These are phyloP conservation scores for Phlebiopsis flavidoalba DNA, from an alignment of 768 basidiomycete genomes.

Conservation along the genomic window DNA sequence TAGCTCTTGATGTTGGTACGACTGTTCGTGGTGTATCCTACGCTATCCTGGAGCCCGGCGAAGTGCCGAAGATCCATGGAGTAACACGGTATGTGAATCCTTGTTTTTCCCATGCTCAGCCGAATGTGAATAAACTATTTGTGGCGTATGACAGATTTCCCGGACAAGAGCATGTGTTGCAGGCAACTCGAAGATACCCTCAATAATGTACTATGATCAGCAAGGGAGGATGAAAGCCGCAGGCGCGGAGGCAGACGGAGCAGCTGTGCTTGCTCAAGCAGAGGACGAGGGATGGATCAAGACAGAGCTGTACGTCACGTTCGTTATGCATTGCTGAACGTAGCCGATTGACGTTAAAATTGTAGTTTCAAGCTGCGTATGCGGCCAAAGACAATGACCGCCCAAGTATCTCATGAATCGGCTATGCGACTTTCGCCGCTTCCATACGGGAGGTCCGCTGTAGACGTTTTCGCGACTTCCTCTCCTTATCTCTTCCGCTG, in stretches of 20 bases:
- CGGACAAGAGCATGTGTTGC: conserved; percentile 84
- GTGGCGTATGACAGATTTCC: conserved; percentile 49
- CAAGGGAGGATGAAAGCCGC: conserved; percentile 63
- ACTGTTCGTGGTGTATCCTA: conserved; percentile 84
- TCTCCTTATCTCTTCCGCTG: conserved; percentile 70
- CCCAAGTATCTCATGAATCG: conserved; percentile 83
- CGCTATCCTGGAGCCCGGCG: conserved; percentile 75
- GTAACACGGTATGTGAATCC: conserved; percentile 57
- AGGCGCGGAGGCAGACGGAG: conserved; percentile 72
- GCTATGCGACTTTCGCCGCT: conserved; percentile 70
- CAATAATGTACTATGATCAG: conserved; percentile 69
- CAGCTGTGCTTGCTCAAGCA: conserved; percentile 52
- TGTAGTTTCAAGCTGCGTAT: conserved; percentile 75
- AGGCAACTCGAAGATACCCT: conserved; percentile 80
- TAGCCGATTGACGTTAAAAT: neutral
- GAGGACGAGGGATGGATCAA: conserved; percentile 79
- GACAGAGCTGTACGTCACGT: conserved; percentile 59
- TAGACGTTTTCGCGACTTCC: conserved; percentile 80
- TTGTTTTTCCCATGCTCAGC: neutral
- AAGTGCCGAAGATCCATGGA: conserved; percentile 76
- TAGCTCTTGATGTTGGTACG: conserved; percentile 79
- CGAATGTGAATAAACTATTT: neutral
- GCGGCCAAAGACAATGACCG: conserved; percentile 71
- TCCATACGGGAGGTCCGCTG: conserved; percentile 60
- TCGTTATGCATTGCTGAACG: neutral